Percentiles rank a stretch among this genome's conserved stretches.
Conservation (phyloP, 2,329 filamentous ascomycete species). For the Arthrobotrys conoides region DNA sequence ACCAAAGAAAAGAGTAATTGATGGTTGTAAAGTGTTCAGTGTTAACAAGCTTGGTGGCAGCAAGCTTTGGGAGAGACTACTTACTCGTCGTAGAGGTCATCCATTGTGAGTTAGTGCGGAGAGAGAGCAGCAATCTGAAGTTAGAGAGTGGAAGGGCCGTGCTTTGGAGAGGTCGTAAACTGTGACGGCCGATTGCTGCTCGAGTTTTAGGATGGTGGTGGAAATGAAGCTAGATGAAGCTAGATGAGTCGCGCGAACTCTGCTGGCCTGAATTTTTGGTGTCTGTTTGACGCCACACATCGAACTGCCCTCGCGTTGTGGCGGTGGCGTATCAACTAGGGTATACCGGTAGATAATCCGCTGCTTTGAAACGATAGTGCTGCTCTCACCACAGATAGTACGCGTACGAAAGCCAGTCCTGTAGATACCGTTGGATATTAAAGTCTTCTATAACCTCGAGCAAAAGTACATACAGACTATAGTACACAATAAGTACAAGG, state of each 20-base stretch:
- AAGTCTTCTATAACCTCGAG: background rate
- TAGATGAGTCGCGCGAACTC: constrained; percentile 60
- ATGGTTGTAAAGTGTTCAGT: background rate
- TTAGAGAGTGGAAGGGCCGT: constrained; percentile 5
- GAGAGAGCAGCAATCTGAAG: constrained; percentile 15
- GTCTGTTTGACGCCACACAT: constrained; percentile 50
- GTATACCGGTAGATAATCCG: background rate
- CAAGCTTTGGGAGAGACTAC: constrained; percentile 61
- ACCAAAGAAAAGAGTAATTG: background rate
- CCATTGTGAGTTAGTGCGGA: constrained; percentile 74
- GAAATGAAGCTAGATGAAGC: constrained; percentile 25
- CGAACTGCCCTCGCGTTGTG: constrained; percentile 37
- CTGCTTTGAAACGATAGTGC: too few relatives aligned
- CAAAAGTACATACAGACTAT: constrained; percentile 13
- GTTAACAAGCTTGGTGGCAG: constrained; percentile 22
- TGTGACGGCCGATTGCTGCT: constrained; percentile 25
- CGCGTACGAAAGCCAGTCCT: too few relatives aligned
- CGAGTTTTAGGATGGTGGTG: constrained; percentile 29
- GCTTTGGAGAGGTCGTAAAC: background rate
- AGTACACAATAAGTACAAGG: constrained; percentile 14
- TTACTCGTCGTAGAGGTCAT: constrained; percentile 97
- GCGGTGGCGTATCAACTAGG: constrained; percentile 6
- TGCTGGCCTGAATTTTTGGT: constrained; percentile 57
- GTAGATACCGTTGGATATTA: background rate
- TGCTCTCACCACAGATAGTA: too few relatives aligned